phyloP scores from a whole-genome alignment of 768 basidiomycete species.

The Panaeolus papilionaceus region DNA sequence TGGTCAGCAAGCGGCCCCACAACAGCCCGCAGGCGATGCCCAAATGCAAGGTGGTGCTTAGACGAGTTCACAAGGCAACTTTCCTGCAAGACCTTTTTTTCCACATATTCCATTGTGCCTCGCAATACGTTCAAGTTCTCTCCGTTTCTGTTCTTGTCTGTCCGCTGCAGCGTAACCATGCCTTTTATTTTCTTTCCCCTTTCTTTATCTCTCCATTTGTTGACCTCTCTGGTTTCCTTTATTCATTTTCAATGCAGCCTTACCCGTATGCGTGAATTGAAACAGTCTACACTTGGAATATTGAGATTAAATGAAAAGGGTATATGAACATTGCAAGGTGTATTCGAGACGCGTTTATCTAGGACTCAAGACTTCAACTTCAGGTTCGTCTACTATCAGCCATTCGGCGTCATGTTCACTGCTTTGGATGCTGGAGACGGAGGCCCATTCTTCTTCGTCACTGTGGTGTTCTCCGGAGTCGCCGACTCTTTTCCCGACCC shows the following conservation, averaged over 20 bases:
- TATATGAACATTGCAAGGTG: slow-evolving; percentile 16
- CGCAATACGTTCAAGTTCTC: slow-evolving; percentile 1
- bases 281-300: neutral
- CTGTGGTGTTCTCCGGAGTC: slow-evolving; percentile 50
- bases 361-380: slow-evolving; percentile 20
- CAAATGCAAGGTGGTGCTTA: slow-evolving; percentile 54
- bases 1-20: slow-evolving; percentile 69
- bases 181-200: slow-evolving; percentile 27
- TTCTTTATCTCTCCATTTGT: slow-evolving; percentile 20
- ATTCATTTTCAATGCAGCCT: slow-evolving; percentile 27
- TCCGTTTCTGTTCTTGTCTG: slow-evolving; percentile 8
- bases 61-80: neutral
- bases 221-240: slow-evolving; percentile 19
- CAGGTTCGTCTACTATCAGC: slow-evolving; percentile 67
- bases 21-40: slow-evolving; percentile 63
- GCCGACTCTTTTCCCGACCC: slow-evolving; percentile 77
- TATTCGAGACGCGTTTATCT: neutral
- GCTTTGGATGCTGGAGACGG: slow-evolving; percentile 71
- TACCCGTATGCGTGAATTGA: slow-evolving; percentile 15
- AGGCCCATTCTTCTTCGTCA: slow-evolving; percentile 74
- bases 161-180: neutral
- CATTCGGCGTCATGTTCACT: slow-evolving; percentile 92
- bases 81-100: neutral
- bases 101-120: slow-evolving; percentile 10
- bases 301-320: slow-evolving; percentile 18